Evolutionary conservation across 495 filamentous ascomycete genomes (phyloP).

Genomic region (Penicillium odoratum): DNA sequence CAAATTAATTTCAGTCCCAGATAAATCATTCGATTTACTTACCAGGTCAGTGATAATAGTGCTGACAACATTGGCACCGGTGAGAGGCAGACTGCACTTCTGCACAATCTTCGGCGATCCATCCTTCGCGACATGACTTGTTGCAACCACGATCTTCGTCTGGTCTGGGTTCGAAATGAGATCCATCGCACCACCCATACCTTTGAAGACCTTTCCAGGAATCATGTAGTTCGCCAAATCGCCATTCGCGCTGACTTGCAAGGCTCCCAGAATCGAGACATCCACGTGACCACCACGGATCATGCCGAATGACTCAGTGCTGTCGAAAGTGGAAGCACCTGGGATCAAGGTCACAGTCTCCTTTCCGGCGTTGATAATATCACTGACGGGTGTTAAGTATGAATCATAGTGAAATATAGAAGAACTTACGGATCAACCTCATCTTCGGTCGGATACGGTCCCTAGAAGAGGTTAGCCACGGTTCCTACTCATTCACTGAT

Average conservation of each 20-base stretch:
- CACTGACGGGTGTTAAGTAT: conserved; percentile 33
- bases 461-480: conserved; percentile 37
- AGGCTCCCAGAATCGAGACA: conserved; percentile 84
- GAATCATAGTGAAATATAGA: neutral
- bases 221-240: conserved; percentile 93
- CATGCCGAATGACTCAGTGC: conserved; percentile 91
- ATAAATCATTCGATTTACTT: conserved; percentile 28
- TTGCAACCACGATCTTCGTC: conserved; percentile 91
- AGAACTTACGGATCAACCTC: conserved; percentile 65
- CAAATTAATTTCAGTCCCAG: neutral
- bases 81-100: conserved; percentile 82
- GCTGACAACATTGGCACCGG: conserved; percentile 79
- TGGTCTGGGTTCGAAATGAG: conserved; percentile 78
- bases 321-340: conserved; percentile 80
- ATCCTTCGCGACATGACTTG: conserved; percentile 89
- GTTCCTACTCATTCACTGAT: neutral
- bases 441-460: conserved; percentile 77
- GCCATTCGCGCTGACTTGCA: conserved; percentile 81
- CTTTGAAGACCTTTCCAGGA: conserved; percentile 87
- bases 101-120: conserved; percentile 85
- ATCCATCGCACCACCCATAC: conserved; percentile 96
- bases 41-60: conserved; percentile 91
- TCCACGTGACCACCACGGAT: conserved; percentile 85
- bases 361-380: conserved; percentile 93
- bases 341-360: conserved; percentile 85